Evolutionary conservation across 371 early-diverging fungal species (phyloP), one percentile per base, ranked within the genome.

Genomic region (Mucor indicus): DNA sequence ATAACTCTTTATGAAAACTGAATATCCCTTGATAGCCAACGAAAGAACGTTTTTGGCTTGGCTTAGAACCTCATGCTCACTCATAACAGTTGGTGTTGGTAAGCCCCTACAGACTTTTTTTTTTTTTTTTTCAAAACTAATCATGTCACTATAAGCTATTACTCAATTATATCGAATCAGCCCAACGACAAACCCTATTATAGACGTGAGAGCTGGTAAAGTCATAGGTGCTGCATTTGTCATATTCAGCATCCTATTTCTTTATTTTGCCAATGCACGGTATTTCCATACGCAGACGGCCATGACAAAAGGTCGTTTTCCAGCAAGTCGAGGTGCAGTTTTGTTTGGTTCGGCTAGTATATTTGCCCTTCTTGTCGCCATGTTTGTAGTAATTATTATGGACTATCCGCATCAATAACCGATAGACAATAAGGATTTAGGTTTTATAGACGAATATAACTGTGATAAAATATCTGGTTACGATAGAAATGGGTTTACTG

Each of bases 31-130:
- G 32, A 48, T 64, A 81, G 86, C 91, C 23, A 90, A 90, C 48
- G 91, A 90, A 59, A 75, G 91, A 47, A 90, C 91, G 19, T 90
- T 83, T 53, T 75, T 90, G 1, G 87, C 89, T 3, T 90, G 89
- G 88, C 53, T 90, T 38, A 74, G 91, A 40, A 83, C 91, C 0
- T 87, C 87, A 5, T 52, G 88, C 31, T 81, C 89, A 1, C 51
- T 88, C 44, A 82, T 87, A 16, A 87, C 89, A 9, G 85, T 89
- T 2, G 90, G 90, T 25, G 84, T 90, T 35, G 81, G 79, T 75
- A 60, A 67, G 59, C 11, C 6, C 13, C 35, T 11, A 27, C 11
- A 27, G 7, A 27, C 29, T n/a, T n/a, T n/a, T 21, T n/a, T 21
- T 4, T 21, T 31, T 3, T 36, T 36, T 19, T 31, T 23, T 40